Evolutionary conservation across 2,329 filamentous ascomycete species (phyloP), one percentile per base, ranked within the genome.

Genomic region (Colletotrichum acutatum): DNA sequence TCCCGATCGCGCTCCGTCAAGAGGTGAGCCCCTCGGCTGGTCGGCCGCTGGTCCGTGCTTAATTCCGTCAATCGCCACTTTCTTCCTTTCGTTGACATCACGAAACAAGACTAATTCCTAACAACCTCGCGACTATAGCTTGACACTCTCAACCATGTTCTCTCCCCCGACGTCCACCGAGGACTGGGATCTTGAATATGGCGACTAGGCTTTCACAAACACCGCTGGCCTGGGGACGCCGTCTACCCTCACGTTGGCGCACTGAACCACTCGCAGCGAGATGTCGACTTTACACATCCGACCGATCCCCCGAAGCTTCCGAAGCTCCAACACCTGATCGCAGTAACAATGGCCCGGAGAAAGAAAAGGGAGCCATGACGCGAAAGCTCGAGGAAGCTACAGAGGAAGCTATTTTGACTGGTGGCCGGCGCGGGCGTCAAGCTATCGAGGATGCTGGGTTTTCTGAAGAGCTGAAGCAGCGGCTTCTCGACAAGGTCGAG

Each of bases 391-490:
- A 89, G 72, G 85, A 92, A 77, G 90, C 91, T 1, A 92, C 91
- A 1, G 90, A 92, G 76, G 90, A 92, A 66, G 89, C 87, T 1
- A 82, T 93, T 0, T 77, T 90, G 32, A 88, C 86, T 1, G 90
- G 89, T 37, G 90, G 90, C n/a, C 83, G 84, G 68, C 86, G 90
- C 14, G 90, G 90, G n/a, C 85, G 85, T 54, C 88, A 86, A 30
- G 89, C 90, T 5, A 82, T 92, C 26, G 86, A 91, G 76, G 89
- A 92, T 71, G 89, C 90, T 8, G 90, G 90, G 6, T 92, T 93
- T 81, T 90, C 89, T 42, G 87, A 90, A 7, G 90, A 91, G 76
- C 83, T 93, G 32, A 92, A 92, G 76, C 83, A 86, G 67, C 86
- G 84, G 68, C 83, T 93, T 0, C 81, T 91, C 9, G 83, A 86